Evolutionary conservation across 2,329 filamentous ascomycete genomes (phyloP), one percentile per base, ranked within the genome.

Genomic region (Colletotrichum filicis): DNA sequence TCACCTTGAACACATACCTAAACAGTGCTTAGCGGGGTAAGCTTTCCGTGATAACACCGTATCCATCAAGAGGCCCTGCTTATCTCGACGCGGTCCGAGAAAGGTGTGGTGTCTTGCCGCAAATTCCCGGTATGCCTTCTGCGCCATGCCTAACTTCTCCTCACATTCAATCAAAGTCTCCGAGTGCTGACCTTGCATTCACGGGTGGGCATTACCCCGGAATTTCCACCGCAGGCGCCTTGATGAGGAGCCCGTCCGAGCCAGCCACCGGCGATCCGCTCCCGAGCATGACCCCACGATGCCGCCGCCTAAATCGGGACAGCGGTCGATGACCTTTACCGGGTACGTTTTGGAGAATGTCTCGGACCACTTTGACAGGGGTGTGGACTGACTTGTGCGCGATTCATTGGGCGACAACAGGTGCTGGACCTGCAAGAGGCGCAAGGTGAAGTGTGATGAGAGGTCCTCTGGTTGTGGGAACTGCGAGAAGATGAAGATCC

Each of bases 391-490:
- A 56, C 53, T 49, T 49, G 42, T 22, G 19, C 42, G 42, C 42
- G 42, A 22, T n/a, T 49, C 19, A 49, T 49, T 49, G 42, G 19
- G 19, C 42, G 16, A 19, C 53, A 68, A 56, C 53, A 68, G 66
- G 7, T 68, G 66, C n/a, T 68, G 66, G 66, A 68, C 66, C 1
- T 68, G 66, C 30, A 68, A 68, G 49, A 62, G 42, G 28, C 32
- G 66, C n/a, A 68, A 68, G 19, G 66, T 63, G 8, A 68, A 68
- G 12, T 68, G 66, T 16, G 66, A 68, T 5, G 66, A 68, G 19
- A 63, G 66, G 3, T 49, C 66, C 1, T 14, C 32, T 5, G 16
- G 59, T 7, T 68, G 66, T 59, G 26, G n/a, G 14, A 68, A 64
- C 26, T 68, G 66, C 19, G 58, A 63, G n/a, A 68, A 57, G 9